Evolutionary conservation across 1,139 yeast genomes (phyloP).

Genomic region (Ogataea hybrid): DNA sequence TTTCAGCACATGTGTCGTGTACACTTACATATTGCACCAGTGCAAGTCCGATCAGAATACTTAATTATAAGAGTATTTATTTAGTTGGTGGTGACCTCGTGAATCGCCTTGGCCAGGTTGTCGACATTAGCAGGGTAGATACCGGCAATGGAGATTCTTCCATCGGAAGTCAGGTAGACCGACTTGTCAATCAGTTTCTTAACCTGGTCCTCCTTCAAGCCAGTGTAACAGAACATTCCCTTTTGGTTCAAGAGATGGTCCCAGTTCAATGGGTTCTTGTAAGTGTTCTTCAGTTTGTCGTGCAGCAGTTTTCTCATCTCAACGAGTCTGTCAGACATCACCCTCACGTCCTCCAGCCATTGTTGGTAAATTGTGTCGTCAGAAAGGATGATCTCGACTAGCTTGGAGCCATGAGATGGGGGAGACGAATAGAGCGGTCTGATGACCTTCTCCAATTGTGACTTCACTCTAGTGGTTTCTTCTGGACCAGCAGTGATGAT

Average conservation of each 20-base stretch:
- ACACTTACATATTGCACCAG: neutral
- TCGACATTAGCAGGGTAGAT: constrained; percentile 77
- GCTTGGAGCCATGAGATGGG: constrained; percentile 90
- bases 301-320: constrained; percentile 67
- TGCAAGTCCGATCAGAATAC: neutral
- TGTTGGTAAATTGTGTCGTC: constrained; percentile 58
- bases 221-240: constrained; percentile 97
- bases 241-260: constrained; percentile 83
- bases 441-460: constrained; percentile 77
- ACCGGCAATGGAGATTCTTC: constrained; percentile 92
- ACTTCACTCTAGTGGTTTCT: constrained; percentile 50
- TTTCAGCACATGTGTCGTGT: constrained; percentile 8
- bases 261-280: constrained; percentile 67
- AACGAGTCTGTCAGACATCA: constrained; percentile 76
- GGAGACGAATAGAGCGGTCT: constrained; percentile 93
- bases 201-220: constrained; percentile 70
- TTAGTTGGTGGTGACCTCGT: constrained; percentile 42
- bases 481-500: constrained; percentile 50
- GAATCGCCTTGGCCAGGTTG: constrained; percentile 75
- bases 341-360: constrained; percentile 77
- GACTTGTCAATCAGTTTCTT: constrained; percentile 66
- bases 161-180: constrained; percentile 83
- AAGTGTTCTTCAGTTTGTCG: constrained; percentile 50
- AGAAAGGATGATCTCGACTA: constrained; percentile 73
- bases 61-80: neutral